These are phyloP conservation scores for Scytalidium lignicola DNA, from an alignment of 2,329 filamentous ascomycete genomes.

Conservation along the genomic window DNA sequence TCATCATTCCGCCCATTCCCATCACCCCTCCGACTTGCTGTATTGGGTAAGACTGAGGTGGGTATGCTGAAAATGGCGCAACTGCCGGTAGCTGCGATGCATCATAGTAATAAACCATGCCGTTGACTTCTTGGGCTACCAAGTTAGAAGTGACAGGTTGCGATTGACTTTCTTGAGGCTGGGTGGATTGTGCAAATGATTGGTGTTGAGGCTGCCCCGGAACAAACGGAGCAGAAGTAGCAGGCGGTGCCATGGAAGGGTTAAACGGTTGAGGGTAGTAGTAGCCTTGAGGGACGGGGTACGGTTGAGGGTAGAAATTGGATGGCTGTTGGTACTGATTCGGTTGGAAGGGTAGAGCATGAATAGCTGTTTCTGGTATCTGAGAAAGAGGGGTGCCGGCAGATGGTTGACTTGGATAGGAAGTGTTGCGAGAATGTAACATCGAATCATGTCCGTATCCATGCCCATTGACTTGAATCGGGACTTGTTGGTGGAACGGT, in stretches of 20 bases:
- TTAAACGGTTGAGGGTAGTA: conserved; percentile 59
- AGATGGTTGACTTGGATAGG: conserved; percentile 65
- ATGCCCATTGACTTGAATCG: conserved; percentile 61
- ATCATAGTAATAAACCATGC: conserved; percentile 95
- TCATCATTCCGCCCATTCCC: conserved; percentile 78
- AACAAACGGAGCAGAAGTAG: conserved; percentile 21
- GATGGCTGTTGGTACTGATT: conserved; percentile 54
- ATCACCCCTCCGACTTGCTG: conserved; percentile 49
- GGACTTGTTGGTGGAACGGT: conserved; percentile 94
- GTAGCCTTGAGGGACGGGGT: conserved; percentile 54
- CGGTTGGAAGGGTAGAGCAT: conserved; percentile 85
- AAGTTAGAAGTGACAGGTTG: conserved; percentile 53
- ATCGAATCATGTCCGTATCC: conserved; percentile 47
- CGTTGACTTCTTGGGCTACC: conserved; percentile 83
- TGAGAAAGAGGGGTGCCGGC: conserved; percentile 81
- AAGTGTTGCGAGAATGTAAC: conserved; percentile 59
- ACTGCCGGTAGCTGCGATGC: conserved; percentile 59
- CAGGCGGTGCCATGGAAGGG: conserved; percentile 37
- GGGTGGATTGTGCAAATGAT: conserved; percentile 14
- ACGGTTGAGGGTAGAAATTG: conserved; percentile 49
- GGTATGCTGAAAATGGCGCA: conserved; percentile 37
- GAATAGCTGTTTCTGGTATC: conserved; percentile 87
- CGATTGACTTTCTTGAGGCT: conserved; percentile 25
- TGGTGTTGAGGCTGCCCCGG: conserved; percentile 24
- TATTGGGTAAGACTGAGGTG: conserved; percentile 49